These are phyloP conservation scores for Colletotrichum tanaceti DNA, from an alignment of 2,329 filamentous ascomycete genomes.

Conservation along the genomic window DNA sequence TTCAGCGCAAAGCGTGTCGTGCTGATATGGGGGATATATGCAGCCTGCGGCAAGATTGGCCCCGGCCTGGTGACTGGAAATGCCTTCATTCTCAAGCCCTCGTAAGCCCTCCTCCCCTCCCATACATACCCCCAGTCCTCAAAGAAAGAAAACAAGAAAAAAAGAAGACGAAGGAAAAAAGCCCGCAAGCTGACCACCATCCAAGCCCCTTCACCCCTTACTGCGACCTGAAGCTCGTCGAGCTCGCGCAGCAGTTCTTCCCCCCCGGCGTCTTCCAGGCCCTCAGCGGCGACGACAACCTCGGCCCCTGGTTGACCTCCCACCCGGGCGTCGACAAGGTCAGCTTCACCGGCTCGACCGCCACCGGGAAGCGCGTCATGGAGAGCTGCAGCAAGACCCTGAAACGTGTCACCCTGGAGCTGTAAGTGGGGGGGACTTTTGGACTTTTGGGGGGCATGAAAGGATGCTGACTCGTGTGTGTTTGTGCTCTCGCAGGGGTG, in stretches of 20 bases:
- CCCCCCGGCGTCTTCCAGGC: constrained; percentile 72
- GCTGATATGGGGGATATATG: neutral
- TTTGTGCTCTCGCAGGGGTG: constrained; percentile 52
- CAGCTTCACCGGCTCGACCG: constrained; percentile 71
- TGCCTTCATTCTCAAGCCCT: constrained; percentile 67
- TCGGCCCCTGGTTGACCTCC: constrained; percentile 69
- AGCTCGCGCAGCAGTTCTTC: constrained; percentile 68
- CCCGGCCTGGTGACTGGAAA: constrained; percentile 70
- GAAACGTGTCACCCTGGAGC: constrained; percentile 71
- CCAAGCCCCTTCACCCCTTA: constrained; percentile 66
- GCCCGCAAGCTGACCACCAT: constrained; percentile 38
- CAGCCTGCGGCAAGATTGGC: constrained; percentile 64
- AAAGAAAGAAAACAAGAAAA: too few relatives aligned
- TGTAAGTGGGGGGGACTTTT: too few relatives aligned
- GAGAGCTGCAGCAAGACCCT: constrained; percentile 66
- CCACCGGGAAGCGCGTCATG: constrained; percentile 71
- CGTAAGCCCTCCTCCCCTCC: constrained; percentile 46
- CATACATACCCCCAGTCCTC: neutral
- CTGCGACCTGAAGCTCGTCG: constrained; percentile 67
- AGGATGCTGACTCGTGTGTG: constrained; percentile 17
- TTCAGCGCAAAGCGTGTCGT: neutral
- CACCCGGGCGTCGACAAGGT: constrained; percentile 72
- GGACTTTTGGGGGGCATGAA: too few relatives aligned
- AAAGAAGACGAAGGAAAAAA: too few relatives aligned
- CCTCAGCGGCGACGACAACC: constrained; percentile 68